These are phyloP conservation scores for Macrophomina phaseolina DNA, from an alignment of 2,329 filamentous ascomycete species.

Conservation along the genomic window DNA sequence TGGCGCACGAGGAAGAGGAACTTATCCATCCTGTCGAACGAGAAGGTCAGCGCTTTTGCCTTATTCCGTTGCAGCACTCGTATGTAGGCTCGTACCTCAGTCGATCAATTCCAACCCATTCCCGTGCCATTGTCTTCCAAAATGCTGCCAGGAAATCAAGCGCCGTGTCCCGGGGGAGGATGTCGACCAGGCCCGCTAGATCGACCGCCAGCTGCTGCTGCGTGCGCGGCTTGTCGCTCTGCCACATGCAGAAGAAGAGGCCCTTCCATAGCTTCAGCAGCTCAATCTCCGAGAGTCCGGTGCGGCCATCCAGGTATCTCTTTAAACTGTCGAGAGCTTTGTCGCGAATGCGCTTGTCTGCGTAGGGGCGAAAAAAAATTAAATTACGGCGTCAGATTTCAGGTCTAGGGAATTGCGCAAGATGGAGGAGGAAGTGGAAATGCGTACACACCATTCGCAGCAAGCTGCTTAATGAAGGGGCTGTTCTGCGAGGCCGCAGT, in stretches of 20 bases:
- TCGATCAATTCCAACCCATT: conserved; percentile 59
- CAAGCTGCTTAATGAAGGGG: conserved; percentile 26
- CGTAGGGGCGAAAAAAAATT: background rate
- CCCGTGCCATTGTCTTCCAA: conserved; percentile 58
- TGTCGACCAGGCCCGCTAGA: conserved; percentile 72
- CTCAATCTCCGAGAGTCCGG: conserved; percentile 70
- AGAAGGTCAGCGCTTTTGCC: background rate
- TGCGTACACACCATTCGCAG: conserved; percentile 22
- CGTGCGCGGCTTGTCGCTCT: conserved; percentile 86
- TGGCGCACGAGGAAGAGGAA: conserved; percentile 84
- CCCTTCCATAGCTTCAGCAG: conserved; percentile 93
- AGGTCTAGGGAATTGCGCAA: background rate
- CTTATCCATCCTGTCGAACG: conserved; percentile 74
- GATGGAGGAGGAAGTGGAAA: too few relatives aligned
- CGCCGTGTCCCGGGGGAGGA: conserved; percentile 56
- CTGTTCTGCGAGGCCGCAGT: conserved; percentile 20
- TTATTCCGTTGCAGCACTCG: background rate
- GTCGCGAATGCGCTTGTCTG: conserved; percentile 28
- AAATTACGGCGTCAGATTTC: background rate
- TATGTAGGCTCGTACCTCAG: conserved; percentile 38
- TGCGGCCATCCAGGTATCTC: conserved; percentile 72
- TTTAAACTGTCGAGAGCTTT: conserved; percentile 74
- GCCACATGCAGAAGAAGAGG: conserved; percentile 90
- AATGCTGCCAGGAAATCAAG: conserved; percentile 56
- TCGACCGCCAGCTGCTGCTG: conserved; percentile 84